Percentiles rank a stretch among this genome's conserved stretches.
These are phyloP conservation scores for Postia placenta DNA, from an alignment of 768 basidiomycete genomes.

Conservation along the genomic window DNA sequence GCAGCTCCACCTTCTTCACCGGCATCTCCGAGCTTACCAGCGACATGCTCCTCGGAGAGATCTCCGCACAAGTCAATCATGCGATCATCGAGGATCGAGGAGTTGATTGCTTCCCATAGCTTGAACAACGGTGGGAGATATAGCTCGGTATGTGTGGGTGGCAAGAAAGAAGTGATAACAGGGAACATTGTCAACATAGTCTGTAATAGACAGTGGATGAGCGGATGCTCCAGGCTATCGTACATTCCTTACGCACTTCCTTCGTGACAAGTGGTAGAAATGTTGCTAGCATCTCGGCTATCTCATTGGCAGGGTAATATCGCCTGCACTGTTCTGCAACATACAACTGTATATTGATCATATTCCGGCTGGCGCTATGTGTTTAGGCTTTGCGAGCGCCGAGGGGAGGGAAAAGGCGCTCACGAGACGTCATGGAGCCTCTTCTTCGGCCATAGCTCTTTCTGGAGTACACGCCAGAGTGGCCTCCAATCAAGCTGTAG, in stretches of 20 bases:
- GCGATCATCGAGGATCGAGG: conserved; percentile 66
- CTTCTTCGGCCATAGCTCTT: conserved; percentile 70
- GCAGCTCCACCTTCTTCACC: conserved; percentile 49
- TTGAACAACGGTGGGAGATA: conserved; percentile 71
- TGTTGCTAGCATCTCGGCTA: conserved; percentile 61
- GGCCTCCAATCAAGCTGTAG: conserved; percentile 69
- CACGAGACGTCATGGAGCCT: conserved; percentile 55
- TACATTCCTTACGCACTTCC: conserved; percentile 42
- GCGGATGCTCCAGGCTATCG: too few species aligned
- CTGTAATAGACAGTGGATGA: conserved; percentile 28
- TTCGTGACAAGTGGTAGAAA: conserved; percentile 70
- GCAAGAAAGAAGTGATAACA: conserved; percentile 73
- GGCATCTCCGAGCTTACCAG: conserved; percentile 47
- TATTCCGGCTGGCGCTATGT: conserved; percentile 40
- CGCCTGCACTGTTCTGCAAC: conserved; percentile 66
- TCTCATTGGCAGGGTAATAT: conserved; percentile 63
- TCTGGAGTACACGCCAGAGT: conserved; percentile 69
- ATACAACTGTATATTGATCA: conserved; percentile 66
- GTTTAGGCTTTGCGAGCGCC: not conserved
- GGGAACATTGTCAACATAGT: conserved; percentile 66
- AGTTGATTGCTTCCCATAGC: conserved; percentile 77
- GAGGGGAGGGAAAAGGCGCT: conserved; percentile 13
- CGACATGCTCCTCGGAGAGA: conserved; percentile 65
- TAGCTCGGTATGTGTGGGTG: conserved; percentile 54
- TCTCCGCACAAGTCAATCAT: conserved; percentile 66